A percentile compares a stretch with the other conserved stretches of the same genome.
These are phyloP conservation scores for Aspergillus bombycis DNA, from an alignment of 2,329 filamentous ascomycete species.

Conservation along the genomic window DNA sequence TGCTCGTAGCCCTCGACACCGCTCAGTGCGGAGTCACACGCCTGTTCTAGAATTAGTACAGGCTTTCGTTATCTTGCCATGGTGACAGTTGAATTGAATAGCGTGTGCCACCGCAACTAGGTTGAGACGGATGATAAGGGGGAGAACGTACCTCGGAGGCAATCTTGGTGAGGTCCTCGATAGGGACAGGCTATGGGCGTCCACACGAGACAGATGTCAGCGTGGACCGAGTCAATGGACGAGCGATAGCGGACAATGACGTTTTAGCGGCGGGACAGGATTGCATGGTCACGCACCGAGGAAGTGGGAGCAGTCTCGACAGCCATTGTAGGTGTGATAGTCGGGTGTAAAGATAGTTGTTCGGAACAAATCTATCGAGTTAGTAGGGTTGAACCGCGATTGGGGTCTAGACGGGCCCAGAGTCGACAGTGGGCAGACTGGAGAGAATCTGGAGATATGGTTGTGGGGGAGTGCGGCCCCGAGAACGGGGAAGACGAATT, in stretches of 20 bases:
- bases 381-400: constrained; percentile 17
- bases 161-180: constrained; percentile 80
- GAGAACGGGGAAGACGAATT: constrained; percentile 1
- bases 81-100: not conserved
- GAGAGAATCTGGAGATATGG: constrained; percentile 1
- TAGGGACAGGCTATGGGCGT: constrained; percentile 67
- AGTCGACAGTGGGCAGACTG: not conserved
- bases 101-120: no score
- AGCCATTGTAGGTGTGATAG: constrained; percentile 32
- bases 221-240: constrained; percentile 6
- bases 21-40: constrained; percentile 77
- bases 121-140: not conserved
- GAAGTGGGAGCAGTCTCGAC: constrained; percentile 31
- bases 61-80: not conserved
- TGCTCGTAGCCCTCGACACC: constrained; percentile 83
- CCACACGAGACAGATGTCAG: constrained; percentile 6
- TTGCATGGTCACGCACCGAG: constrained; percentile 27
- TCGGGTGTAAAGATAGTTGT: not conserved
- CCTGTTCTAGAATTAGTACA: constrained; percentile 55
- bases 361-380: constrained; percentile 5
- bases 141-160: constrained; percentile 70
- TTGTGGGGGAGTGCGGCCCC: constrained; percentile 11
- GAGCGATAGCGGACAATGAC: constrained; percentile 12
- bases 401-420: constrained; percentile 8
- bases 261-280: constrained; percentile 1